phyloP scores from a whole-genome alignment of 1,284 basidiomycete species.

The Papiliotrema laurentii region DNA sequence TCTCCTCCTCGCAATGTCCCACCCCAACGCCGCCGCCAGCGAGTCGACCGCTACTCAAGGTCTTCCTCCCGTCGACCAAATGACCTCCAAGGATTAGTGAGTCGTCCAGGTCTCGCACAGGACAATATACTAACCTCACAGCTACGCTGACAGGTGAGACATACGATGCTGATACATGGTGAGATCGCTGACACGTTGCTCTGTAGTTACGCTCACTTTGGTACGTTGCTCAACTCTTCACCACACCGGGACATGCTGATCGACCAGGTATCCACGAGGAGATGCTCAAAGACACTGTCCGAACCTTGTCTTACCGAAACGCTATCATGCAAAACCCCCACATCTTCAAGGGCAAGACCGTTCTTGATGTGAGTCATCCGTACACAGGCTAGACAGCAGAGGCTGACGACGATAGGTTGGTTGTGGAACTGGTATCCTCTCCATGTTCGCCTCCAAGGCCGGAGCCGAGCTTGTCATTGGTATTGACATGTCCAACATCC shows the following conservation, averaged over 20 bases:
- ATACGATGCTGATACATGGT: slow-evolving; percentile 46
- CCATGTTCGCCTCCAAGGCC: slow-evolving; percentile 98
- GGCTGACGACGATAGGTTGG: slow-evolving; percentile 56
- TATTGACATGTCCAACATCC: slow-evolving; percentile 99
- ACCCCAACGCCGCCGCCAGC: slow-evolving; percentile 11
- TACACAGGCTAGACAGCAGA: neutral
- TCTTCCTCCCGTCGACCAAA: slow-evolving; percentile 36
- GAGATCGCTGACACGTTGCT: neutral
- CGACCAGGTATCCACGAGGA: slow-evolving; percentile 90
- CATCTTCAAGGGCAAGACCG: slow-evolving; percentile 93
- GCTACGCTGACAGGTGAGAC: slow-evolving; percentile 40
- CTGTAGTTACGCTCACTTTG: slow-evolving; percentile 86
- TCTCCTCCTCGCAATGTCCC: neutral
- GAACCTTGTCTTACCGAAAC: slow-evolving; percentile 90
- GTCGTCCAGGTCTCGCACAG: slow-evolving; percentile 11
- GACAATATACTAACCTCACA: slow-evolving; percentile 7
- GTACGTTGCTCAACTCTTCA: slow-evolving; percentile 50
- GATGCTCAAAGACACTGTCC: slow-evolving; percentile 97
- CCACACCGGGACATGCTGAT: slow-evolving; percentile 8
- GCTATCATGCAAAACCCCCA: slow-evolving; percentile 94
- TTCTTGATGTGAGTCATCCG: slow-evolving; percentile 66
- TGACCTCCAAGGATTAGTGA: slow-evolving; percentile 47
- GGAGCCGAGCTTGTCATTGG: slow-evolving; percentile 95
- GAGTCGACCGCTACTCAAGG: slow-evolving; percentile 24
- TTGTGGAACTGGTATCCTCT: slow-evolving; percentile 96